Percentiles rank a stretch among this genome's conserved stretches.
These are phyloP conservation scores for Acanthamoeba quina DNA, from an alignment of 208 protist species.

Conservation along the genomic window DNA sequence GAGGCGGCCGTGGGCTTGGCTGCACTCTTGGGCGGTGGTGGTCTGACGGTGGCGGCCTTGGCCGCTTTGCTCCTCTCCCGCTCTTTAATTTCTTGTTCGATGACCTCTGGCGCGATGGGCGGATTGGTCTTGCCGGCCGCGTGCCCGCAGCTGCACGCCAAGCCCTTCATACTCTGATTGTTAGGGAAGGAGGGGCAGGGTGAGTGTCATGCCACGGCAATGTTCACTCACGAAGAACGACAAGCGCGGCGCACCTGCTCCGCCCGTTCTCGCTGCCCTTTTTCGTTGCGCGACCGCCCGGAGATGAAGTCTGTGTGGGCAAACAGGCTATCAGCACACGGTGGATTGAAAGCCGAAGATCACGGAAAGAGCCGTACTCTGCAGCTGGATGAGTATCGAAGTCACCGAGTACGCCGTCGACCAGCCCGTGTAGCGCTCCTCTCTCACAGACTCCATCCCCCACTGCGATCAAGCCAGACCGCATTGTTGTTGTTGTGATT, in stretches of 20 bases:
- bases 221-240: neutral
- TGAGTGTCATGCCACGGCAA: neutral
- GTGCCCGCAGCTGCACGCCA: neutral
- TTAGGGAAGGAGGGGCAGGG: neutral
- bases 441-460: neutral
- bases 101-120: slow-evolving; percentile 24
- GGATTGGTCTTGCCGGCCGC: neutral
- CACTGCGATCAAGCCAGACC: neutral
- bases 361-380: neutral
- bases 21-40: neutral
- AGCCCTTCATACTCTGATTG: neutral
- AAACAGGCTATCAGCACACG: neutral
- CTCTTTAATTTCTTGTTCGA: neutral
- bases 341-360: neutral
- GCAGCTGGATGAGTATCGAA: slow-evolving; percentile 45
- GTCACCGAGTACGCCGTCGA: slow-evolving; percentile 44
- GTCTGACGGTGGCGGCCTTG: neutral
- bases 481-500: neutral
- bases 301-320: neutral
- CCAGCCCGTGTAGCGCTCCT: slow-evolving; percentile 22
- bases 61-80: neutral
- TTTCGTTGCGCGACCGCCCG: neutral
- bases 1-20: neutral
- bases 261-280: no score
- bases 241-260: no score